Conservation (phyloP, 2,329 filamentous ascomycete species). For the Helotiales sp. region DNA sequence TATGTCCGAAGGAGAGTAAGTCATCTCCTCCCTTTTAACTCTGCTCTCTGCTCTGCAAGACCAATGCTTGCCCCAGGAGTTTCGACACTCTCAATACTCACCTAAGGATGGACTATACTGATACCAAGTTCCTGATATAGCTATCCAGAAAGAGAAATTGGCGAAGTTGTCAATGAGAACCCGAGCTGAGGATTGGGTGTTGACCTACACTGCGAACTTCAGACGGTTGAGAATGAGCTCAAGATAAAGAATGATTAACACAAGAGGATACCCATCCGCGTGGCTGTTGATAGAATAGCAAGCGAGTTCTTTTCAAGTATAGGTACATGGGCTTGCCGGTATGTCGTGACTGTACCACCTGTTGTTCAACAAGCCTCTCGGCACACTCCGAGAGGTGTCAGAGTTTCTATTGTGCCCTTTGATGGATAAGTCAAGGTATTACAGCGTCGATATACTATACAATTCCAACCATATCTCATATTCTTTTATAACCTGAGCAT, state of each 20-base stretch:
- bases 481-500: too few species aligned
- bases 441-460: too few species aligned
- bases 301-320: neutral
- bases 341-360: neutral
- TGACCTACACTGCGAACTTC: neutral
- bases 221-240: neutral
- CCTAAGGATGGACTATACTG: too few species aligned
- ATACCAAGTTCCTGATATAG: too few species aligned
- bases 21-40: neutral
- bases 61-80: too few species aligned
- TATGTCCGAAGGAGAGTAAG: neutral
- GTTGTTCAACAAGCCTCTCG: neutral
- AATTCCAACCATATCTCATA: too few species aligned
- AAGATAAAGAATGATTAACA: neutral
- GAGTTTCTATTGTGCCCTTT: neutral
- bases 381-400: neutral
- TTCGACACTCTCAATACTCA: neutral
- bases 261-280: neutral
- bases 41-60: neutral
- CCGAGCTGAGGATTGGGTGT: conserved; percentile 7
- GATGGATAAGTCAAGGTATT: neutral
- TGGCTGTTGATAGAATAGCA: neutral
- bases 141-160: conserved; percentile 5
- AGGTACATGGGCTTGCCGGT: neutral
- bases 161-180: conserved; percentile 19